Conservation (phyloP, 768 basidiomycete species). For the Brasilioporus rufonigricans region DNA sequence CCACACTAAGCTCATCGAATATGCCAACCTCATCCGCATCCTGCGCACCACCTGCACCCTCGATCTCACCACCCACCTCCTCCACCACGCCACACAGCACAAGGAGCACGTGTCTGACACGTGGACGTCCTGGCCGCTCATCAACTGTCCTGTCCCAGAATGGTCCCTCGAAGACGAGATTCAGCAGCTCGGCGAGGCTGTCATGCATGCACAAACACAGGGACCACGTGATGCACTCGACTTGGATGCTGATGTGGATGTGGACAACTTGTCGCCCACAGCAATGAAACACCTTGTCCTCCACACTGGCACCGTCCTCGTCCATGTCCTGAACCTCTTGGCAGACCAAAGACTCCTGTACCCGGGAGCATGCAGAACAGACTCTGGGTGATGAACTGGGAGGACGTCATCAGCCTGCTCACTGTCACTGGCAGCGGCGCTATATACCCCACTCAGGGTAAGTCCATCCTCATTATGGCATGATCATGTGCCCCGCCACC, state of each 20-base stretch:
- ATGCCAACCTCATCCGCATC: conserved; percentile 61
- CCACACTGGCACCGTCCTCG: conserved; percentile 45
- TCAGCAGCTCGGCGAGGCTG: conserved; percentile 40
- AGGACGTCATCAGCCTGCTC: conserved; percentile 54
- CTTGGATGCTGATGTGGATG: conserved; percentile 31
- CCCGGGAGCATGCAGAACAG: conserved; percentile 65
- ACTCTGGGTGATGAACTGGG: conserved; percentile 60
- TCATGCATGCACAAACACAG: conserved; percentile 21
- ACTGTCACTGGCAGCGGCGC: conserved; percentile 41
- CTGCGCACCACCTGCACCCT: conserved; percentile 56
- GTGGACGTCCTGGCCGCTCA: conserved; percentile 80
- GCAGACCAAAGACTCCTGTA: conserved; percentile 54
- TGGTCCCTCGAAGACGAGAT: conserved; percentile 75
- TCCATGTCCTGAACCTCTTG: conserved; percentile 51
- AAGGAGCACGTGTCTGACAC: conserved; percentile 36
- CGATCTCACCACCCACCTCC: conserved; percentile 56
- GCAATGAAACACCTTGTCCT: conserved; percentile 39
- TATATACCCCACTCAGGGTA: conserved; percentile 31
- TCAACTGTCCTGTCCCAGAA: conserved; percentile 65
- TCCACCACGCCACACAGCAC: conserved; percentile 19
- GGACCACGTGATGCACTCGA: conserved; percentile 15
- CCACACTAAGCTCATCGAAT: conserved; percentile 66
- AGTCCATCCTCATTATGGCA: not conserved
- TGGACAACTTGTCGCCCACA: conserved; percentile 15
- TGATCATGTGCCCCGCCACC: no score